A percentile compares a stretch with the other conserved stretches of the same genome.
These are phyloP conservation scores for Rutstroemia sp. DNA, from an alignment of 2,329 filamentous ascomycete genomes.

Conservation along the genomic window DNA sequence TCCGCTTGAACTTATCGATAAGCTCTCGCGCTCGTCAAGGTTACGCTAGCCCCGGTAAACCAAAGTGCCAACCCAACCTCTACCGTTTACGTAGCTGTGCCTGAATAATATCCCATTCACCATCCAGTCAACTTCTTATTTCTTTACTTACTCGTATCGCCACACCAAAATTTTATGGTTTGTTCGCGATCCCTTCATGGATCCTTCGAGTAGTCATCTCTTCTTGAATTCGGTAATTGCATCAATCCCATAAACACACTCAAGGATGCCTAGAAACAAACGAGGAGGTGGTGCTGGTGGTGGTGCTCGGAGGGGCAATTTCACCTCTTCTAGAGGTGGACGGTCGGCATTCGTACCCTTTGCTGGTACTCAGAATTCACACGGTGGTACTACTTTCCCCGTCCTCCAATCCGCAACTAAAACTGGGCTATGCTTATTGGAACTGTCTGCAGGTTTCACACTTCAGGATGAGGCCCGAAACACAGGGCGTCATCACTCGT, in stretches of 20 bases:
- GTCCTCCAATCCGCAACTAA: not conserved
- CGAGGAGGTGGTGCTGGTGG: not conserved
- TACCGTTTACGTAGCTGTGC: too few species aligned
- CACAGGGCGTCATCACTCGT: slow-evolving; percentile 41
- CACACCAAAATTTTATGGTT: too few species aligned
- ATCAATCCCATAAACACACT: not conserved
- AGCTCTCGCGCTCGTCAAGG: too few species aligned
- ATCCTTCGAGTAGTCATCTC: not conserved
- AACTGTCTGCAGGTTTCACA: slow-evolving; percentile 20
- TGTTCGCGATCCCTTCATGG: not conserved
- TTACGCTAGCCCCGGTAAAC: too few species aligned
- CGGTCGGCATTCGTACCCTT: slow-evolving; percentile 18
- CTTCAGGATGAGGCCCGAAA: slow-evolving; percentile 52
- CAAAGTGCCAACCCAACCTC: too few species aligned
- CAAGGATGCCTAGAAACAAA: slow-evolving; percentile 19
- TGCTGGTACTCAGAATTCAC: slow-evolving; percentile 11
- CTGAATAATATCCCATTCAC: too few species aligned
- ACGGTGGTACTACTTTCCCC: slow-evolving; percentile 13
- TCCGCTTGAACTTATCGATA: too few species aligned
- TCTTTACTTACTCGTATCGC: too few species aligned
- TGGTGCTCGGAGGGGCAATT: slow-evolving; percentile 12
- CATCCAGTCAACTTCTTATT: too few species aligned
- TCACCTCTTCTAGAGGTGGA: slow-evolving; percentile 9
- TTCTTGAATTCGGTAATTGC: not conserved
- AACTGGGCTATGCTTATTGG: not conserved